These are phyloP conservation scores for Fragilaria crotonensis DNA, from an alignment of 108 stramenopile genomes.

Conservation along the genomic window DNA sequence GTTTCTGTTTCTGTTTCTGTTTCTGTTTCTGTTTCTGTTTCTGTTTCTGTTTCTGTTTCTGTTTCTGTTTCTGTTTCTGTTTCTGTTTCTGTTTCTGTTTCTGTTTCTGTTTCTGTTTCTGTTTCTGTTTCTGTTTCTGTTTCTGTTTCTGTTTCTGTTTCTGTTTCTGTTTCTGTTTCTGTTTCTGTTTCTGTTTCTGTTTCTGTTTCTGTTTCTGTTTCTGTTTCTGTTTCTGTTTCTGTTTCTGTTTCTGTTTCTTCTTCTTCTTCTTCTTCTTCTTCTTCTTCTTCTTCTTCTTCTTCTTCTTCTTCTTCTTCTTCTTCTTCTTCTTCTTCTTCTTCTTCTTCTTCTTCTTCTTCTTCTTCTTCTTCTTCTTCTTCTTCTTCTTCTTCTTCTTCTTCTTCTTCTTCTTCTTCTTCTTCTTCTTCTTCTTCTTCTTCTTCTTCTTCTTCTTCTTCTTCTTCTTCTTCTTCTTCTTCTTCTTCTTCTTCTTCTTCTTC, in stretches of 20 bases:
- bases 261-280: constrained; percentile 3
- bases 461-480: background rate
- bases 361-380: constrained; percentile 3
- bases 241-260: background rate
- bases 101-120: too few relatives aligned
- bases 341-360: constrained; percentile 3
- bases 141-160: too few relatives aligned
- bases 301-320: constrained; percentile 3
- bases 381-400: background rate
- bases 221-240: too few relatives aligned
- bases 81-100: too few relatives aligned
- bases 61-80: too few relatives aligned
- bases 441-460: background rate
- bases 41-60: too few relatives aligned
- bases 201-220: too few relatives aligned
- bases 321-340: constrained; percentile 3
- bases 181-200: too few relatives aligned
- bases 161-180: too few relatives aligned
- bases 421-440: background rate
- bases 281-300: constrained; percentile 3
- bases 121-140: too few relatives aligned
- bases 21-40: too few relatives aligned
- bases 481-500: background rate
- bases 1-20: too few relatives aligned
- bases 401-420: background rate